A percentile compares a stretch with the other conserved stretches of the same genome.
phyloP scores from a whole-genome alignment of 805 yeast species.

The Schizosaccharomyces octosporus region DNA sequence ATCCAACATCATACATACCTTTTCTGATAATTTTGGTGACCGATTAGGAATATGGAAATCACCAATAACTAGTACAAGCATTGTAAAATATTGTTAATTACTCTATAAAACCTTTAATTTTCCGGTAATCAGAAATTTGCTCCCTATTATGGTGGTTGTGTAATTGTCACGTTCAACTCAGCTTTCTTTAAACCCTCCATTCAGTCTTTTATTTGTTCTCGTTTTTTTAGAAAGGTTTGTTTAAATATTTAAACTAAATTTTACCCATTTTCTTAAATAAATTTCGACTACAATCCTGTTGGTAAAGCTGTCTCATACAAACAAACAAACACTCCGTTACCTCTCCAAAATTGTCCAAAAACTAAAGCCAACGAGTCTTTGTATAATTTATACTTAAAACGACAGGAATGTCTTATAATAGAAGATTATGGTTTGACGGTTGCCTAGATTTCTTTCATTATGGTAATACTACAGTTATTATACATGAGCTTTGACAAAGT shows the following conservation, averaged over 20 bases:
- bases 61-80: constrained; percentile 64
- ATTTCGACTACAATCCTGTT: too few species aligned
- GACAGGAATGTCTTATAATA: background rate
- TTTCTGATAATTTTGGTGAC: constrained; percentile 31
- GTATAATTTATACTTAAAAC: background rate
- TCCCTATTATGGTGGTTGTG: too few species aligned
- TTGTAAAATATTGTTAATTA: constrained; percentile 9
- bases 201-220: too few species aligned
- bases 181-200: too few species aligned
- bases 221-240: too few species aligned
- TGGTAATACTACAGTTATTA: constrained; percentile 21
- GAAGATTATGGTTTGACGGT: constrained; percentile 70
- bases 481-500: too few species aligned
- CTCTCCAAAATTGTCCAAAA: background rate
- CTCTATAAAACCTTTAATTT: too few species aligned
- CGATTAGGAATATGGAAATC: constrained; percentile 80
- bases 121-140: too few species aligned
- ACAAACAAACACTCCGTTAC: background rate
- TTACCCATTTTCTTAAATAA: too few species aligned
- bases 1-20: constrained; percentile 11
- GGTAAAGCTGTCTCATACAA: too few species aligned
- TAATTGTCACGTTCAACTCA: too few species aligned
- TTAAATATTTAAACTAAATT: too few species aligned
- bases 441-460: constrained; percentile 96
- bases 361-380: background rate